phyloP scores from a whole-genome alignment of 495 filamentous ascomycete genomes.

The Recurvomyces mirabilis region DNA sequence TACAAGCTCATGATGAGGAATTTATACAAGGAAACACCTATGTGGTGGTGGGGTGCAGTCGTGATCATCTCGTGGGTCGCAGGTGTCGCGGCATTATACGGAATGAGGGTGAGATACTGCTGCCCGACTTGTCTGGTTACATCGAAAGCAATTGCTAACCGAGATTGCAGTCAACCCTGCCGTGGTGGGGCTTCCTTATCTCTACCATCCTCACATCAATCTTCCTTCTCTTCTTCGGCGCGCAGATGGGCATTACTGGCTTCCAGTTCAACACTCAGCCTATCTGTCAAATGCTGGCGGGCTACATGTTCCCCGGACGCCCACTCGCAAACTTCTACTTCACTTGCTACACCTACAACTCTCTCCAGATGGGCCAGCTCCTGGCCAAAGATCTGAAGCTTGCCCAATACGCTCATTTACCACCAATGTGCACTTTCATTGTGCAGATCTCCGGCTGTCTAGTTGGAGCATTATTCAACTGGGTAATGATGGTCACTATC shows the following conservation, averaged over 20 bases:
- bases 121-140: too few relatives aligned
- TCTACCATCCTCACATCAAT: conserved; percentile 31
- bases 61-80: conserved; percentile 39
- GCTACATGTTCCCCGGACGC: conserved; percentile 35
- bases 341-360: conserved; percentile 33
- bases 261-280: conserved; percentile 29
- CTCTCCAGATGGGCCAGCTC: conserved; percentile 31
- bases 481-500: conserved; percentile 36
- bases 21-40: conserved; percentile 41
- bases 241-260: conserved; percentile 33
- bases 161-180: conserved; percentile 34
- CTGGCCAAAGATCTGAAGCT: conserved; percentile 34
- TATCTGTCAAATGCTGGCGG: conserved; percentile 32
- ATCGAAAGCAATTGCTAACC: too few relatives aligned
- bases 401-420: conserved; percentile 30
- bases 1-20: conserved; percentile 33
- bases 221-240: conserved; percentile 30
- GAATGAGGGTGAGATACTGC: conserved; percentile 20
- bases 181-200: conserved; percentile 46
- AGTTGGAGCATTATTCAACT: conserved; percentile 40
- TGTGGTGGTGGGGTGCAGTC: conserved; percentile 43
- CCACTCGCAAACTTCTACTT: conserved; percentile 34
- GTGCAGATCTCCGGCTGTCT: conserved; percentile 37
- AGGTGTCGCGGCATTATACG: conserved; percentile 38
- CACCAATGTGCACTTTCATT: conserved; percentile 34